Evolutionary conservation across 805 yeast species (phyloP).

Genomic region (Pichia cephalocereana): DNA sequence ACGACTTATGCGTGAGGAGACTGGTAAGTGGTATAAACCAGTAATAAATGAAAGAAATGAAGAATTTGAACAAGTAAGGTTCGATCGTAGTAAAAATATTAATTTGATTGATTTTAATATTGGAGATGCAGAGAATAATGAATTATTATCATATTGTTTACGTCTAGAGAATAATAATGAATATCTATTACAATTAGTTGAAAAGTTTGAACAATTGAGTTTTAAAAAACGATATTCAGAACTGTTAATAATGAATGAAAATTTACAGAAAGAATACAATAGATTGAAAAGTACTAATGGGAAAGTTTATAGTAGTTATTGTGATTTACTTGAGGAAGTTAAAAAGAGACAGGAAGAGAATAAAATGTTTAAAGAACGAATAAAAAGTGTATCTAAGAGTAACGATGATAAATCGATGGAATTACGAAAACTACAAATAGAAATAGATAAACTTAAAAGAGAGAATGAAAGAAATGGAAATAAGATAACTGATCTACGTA

Average conservation of each 20-base stretch:
- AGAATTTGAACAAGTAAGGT: too few species aligned
- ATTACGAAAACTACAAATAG: neutral
- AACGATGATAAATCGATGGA: neutral
- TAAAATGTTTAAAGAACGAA: neutral
- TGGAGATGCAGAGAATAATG: neutral
- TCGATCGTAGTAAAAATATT: neutral
- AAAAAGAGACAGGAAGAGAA: neutral
- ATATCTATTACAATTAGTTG: conserved; percentile 9
- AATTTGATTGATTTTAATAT: neutral
- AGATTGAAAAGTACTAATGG: conserved; percentile 16
- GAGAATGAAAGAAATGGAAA: neutral
- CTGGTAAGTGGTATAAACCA: conserved; percentile 10
- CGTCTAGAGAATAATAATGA: conserved; percentile 14
- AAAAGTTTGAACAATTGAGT: conserved; percentile 14
- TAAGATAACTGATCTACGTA: conserved; percentile 1
- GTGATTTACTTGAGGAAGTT: conserved; percentile 13
- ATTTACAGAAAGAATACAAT: conserved; percentile 12
- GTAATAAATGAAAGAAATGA: neutral
- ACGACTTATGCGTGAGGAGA: conserved; percentile 15
- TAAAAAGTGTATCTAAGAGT: neutral
- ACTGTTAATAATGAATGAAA: conserved; percentile 1
- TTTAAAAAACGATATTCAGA: conserved; percentile 12
- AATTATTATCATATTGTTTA: conserved; percentile 8
- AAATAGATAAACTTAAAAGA: neutral
- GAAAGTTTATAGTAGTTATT: conserved; percentile 20